Conservation (phyloP, 345 rosid species). For the Eucalyptus sideroxylon region DNA sequence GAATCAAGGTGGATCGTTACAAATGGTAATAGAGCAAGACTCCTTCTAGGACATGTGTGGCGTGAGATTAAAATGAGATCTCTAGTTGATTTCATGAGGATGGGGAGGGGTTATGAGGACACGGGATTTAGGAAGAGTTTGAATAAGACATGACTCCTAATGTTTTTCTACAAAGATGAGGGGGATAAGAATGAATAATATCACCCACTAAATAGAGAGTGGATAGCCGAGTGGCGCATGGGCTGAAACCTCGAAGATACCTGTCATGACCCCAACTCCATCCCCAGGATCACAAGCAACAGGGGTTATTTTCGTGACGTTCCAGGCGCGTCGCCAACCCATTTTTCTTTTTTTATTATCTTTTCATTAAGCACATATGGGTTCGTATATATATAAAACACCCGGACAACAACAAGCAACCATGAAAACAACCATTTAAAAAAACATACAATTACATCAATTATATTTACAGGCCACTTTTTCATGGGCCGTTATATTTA, state of each 20-base stretch:
- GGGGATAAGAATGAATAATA: background rate
- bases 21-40: background rate
- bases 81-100: background rate
- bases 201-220: background rate
- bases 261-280: too few species aligned
- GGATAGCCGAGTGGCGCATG: background rate
- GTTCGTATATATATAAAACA: too few species aligned
- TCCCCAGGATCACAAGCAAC: too few species aligned
- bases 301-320: too few species aligned
- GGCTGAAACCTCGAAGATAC: background rate
- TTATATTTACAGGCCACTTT: too few species aligned
- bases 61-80: background rate
- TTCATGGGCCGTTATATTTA: too few species aligned
- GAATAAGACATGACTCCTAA: background rate
- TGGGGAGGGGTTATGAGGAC: background rate
- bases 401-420: too few species aligned
- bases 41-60: background rate
- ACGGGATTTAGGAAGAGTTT: background rate
- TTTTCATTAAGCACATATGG: too few species aligned
- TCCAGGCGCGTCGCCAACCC: rapidly evolving
- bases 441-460: too few species aligned
- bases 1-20: background rate
- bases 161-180: background rate
- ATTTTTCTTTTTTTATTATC: too few species aligned
- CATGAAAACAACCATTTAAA: too few species aligned